A percentile compares a stretch with the other conserved stretches of the same genome.
phyloP scores from a whole-genome alignment of 1,139 yeast genomes.

The Ogataea hybrid region DNA sequence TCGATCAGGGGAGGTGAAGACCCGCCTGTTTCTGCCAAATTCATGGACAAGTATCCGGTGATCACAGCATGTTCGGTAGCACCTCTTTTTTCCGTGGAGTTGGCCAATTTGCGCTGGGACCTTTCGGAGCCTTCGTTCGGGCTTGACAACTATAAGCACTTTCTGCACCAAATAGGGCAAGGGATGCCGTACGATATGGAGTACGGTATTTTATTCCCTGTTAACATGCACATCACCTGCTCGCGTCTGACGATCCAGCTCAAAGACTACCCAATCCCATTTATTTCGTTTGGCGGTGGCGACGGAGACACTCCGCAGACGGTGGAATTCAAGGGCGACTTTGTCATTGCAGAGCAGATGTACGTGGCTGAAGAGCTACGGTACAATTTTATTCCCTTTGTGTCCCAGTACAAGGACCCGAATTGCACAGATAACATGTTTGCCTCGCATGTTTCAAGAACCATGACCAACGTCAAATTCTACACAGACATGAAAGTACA shows the following conservation, averaged over 20 bases:
- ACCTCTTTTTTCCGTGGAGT: slow-evolving; percentile 59
- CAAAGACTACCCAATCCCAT: slow-evolving; percentile 63
- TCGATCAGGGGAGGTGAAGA: slow-evolving; percentile 42
- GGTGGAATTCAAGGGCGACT: slow-evolving; percentile 40
- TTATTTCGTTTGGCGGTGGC: slow-evolving; percentile 30
- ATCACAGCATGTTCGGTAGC: slow-evolving; percentile 61
- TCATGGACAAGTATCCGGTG: slow-evolving; percentile 52
- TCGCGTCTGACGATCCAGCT: slow-evolving; percentile 25
- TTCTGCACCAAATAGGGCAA: slow-evolving; percentile 70
- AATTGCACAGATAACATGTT: slow-evolving; percentile 34
- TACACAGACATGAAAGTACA: slow-evolving; percentile 43
- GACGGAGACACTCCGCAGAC: slow-evolving; percentile 17
- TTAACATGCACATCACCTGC: slow-evolving; percentile 48
- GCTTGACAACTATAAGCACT: slow-evolving; percentile 53
- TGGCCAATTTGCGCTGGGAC: slow-evolving; percentile 56
- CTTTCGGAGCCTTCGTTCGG: slow-evolving; percentile 61
- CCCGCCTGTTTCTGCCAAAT: slow-evolving; percentile 38
- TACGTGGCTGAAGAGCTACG: slow-evolving; percentile 42
- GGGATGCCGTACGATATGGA: slow-evolving; percentile 72
- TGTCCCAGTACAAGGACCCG: slow-evolving; percentile 28
- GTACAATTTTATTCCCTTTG: slow-evolving; percentile 40
- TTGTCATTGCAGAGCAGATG: slow-evolving; percentile 48
- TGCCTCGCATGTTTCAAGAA: slow-evolving; percentile 44
- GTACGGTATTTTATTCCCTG: slow-evolving; percentile 72
- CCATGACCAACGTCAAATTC: slow-evolving; percentile 50